Conservation (phyloP, 1,284 basidiomycete species). For the Pseudozyma sp. region DNA sequence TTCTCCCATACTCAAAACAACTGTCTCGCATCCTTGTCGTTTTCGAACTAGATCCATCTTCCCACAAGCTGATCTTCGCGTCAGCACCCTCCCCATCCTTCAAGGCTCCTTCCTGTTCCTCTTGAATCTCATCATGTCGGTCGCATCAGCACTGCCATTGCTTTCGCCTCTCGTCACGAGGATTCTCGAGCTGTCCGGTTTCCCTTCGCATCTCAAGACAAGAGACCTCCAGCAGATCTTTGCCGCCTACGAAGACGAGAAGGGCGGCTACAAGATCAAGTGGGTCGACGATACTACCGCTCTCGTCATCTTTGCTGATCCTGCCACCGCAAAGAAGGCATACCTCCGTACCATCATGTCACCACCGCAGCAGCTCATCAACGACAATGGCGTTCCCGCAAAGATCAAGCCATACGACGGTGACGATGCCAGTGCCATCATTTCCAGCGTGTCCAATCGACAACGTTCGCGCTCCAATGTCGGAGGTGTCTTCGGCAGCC, state of each 20-base stretch:
- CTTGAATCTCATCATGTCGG: conserved; percentile 20
- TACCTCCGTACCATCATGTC: conserved; percentile 85
- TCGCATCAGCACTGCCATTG: conserved; percentile 53
- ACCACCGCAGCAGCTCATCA: conserved; percentile 73
- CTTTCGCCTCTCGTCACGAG: conserved; percentile 91
- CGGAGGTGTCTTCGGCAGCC: conserved; percentile 33
- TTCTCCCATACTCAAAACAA: too few species aligned
- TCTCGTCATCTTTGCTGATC: conserved; percentile 86
- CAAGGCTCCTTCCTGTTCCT: not conserved
- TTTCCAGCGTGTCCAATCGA: conserved; percentile 82
- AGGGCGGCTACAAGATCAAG: conserved; percentile 97
- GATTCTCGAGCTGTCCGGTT: conserved; percentile 89
- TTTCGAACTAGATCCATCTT: not conserved
- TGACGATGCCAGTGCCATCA: conserved; percentile 88
- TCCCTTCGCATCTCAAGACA: conserved; percentile 94
- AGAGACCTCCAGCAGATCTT: conserved; percentile 93
- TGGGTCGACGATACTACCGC: conserved; percentile 98
- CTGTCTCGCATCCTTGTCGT: too few species aligned
- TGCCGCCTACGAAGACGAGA: conserved; percentile 85
- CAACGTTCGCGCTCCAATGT: conserved; percentile 64
- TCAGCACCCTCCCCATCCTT: not conserved
- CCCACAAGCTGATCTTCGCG: not conserved
- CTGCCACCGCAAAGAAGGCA: conserved; percentile 82
- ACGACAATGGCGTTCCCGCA: conserved; percentile 70
- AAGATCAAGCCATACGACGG: conserved; percentile 90